Evolutionary conservation across 495 filamentous ascomycete species (phyloP).

Genomic region (Astrocystis sublimbata): DNA sequence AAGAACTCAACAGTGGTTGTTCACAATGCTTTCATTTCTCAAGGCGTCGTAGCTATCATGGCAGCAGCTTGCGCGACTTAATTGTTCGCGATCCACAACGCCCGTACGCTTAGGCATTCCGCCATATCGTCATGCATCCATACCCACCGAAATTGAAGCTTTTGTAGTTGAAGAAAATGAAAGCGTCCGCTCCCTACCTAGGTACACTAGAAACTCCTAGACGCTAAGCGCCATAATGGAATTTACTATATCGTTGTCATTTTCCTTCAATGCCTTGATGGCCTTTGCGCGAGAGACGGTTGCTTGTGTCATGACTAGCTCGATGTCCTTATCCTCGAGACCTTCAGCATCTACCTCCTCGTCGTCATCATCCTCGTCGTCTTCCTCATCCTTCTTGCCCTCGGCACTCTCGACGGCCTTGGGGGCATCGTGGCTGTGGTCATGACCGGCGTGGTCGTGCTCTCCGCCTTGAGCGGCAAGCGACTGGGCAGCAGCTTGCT

Average conservation of each 20-base stretch:
- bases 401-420: conserved; percentile 70
- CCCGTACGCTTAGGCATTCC: conserved; percentile 4
- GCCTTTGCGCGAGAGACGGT: conserved; percentile 96
- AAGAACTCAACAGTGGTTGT: conserved; percentile 1
- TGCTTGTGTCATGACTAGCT: conserved; percentile 97
- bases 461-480: conserved; percentile 38
- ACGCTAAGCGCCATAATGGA: conserved; percentile 99
- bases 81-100: conserved; percentile 9
- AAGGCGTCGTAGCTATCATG: conserved; percentile 27
- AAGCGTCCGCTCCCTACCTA: not conserved
- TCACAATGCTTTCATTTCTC: conserved; percentile 17
- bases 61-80: not conserved
- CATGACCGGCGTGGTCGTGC: conserved; percentile 62
- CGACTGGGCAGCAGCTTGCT: conserved; percentile 81
- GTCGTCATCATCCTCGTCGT: conserved; percentile 86
- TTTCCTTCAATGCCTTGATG: conserved; percentile 96
- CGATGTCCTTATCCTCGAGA: conserved; percentile 97
- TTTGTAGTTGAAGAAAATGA: not conserved
- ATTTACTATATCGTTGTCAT: conserved; percentile 99
- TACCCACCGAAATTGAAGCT: conserved; percentile 10
- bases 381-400: conserved; percentile 77
- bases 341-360: conserved; percentile 93
- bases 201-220: conserved; percentile 55
- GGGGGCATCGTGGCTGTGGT: conserved; percentile 65
- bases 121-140: conserved; percentile 27